Percentiles rank a stretch among this genome's conserved stretches.
Conservation (phyloP, 208 protist species). For the Tritrichomonas musculus region DNA sequence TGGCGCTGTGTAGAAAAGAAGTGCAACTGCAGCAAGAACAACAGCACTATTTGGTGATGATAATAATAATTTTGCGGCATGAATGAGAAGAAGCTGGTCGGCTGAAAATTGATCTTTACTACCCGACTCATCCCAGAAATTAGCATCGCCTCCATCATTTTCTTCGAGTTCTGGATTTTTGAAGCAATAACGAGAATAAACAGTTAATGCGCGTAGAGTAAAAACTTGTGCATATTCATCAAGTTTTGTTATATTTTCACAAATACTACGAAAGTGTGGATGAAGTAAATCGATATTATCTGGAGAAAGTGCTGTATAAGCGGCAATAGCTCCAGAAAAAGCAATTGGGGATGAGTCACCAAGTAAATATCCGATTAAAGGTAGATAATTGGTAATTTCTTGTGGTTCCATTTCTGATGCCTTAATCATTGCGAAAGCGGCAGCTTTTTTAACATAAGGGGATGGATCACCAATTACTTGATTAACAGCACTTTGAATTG, state of each 20-base stretch:
- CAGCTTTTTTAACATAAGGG: constrained; percentile 22
- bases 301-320: neutral
- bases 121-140: neutral
- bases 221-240: constrained; percentile 1
- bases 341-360: neutral
- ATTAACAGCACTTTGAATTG: neutral
- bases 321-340: neutral
- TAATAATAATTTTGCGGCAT: neutral
- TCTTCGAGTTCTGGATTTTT: neutral
- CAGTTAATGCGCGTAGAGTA: neutral
- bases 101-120: neutral
- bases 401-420: neutral
- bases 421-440: constrained; percentile 6
- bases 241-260: neutral
- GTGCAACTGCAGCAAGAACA: neutral
- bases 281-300: constrained; percentile 22
- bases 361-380: neutral
- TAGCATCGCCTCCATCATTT: neutral
- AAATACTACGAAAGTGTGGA: neutral
- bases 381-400: neutral
- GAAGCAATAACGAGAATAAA: constrained; percentile 21
- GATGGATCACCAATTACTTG: constrained; percentile 24
- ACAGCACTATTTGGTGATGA: neutral
- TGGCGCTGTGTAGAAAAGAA: neutral
- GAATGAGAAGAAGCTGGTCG: neutral